Percentiles rank a stretch among this genome's conserved stretches.
Evolutionary conservation across 139 green algal genomes (phyloP).

Genomic region (Chlamydomonas sp.): DNA sequence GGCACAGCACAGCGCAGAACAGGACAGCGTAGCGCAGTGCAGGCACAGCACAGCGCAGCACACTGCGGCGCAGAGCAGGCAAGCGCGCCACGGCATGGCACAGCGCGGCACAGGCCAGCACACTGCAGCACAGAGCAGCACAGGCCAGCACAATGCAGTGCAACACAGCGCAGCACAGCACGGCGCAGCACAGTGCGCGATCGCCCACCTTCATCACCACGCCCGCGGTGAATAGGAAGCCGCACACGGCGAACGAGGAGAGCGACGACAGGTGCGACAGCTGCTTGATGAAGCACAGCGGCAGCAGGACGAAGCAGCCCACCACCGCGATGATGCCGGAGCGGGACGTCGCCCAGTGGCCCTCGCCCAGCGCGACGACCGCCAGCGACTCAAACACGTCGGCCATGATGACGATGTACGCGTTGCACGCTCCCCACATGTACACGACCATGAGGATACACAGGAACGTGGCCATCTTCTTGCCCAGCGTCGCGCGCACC

Average conservation of each 20-base stretch:
- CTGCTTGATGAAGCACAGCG: slow-evolving; percentile 53
- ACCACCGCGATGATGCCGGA: slow-evolving; percentile 26
- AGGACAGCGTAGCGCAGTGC: no score
- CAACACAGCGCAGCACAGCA: no score
- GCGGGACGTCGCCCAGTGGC: slow-evolving; percentile 17
- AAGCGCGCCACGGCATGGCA: no score
- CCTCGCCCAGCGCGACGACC: slow-evolving; percentile 14
- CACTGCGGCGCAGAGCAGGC: no score
- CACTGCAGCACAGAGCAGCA: no score
- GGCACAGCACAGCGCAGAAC: no score
- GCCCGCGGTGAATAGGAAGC: slow-evolving; percentile 41
- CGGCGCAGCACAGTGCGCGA: no score
- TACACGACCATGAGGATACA: slow-evolving; percentile 48
- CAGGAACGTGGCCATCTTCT: slow-evolving; percentile 42
- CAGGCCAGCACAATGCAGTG: no score
- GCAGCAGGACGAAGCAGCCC: slow-evolving; percentile 30
- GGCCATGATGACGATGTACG: slow-evolving; percentile 66
- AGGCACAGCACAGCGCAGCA: no score
- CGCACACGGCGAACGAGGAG: slow-evolving; percentile 39
- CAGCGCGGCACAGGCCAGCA: no score
- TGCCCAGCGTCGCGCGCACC: slow-evolving; percentile 47
- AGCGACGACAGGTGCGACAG: slow-evolving; percentile 30
- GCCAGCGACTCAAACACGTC: slow-evolving; percentile 55
- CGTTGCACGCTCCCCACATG: slow-evolving; percentile 53
- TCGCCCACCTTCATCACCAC: slow-evolving; percentile 24